phyloP scores from a whole-genome alignment of 176 grass and related monocot genomes.

The Ensete glaucum region DNA sequence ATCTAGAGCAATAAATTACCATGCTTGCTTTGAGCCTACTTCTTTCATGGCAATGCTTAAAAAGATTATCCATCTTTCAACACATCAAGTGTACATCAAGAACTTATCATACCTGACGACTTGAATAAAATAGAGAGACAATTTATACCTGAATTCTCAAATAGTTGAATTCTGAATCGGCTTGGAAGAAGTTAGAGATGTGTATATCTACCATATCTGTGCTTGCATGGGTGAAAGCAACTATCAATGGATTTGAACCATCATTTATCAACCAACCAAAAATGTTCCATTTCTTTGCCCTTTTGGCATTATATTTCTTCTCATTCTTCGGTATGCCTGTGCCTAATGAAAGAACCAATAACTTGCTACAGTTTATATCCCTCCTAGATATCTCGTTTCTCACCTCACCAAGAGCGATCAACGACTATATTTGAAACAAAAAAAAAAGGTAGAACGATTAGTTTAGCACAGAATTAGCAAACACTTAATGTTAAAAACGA shows the following conservation, averaged over 20 bases:
- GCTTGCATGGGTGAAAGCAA: background rate
- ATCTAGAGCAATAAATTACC: too few species aligned
- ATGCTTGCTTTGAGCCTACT: too few species aligned
- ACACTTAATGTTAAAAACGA: background rate
- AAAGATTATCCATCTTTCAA: too few species aligned
- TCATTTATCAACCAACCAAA: background rate
- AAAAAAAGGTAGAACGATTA: too few species aligned
- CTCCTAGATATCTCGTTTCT: background rate
- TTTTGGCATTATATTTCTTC: background rate
- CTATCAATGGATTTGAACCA: background rate
- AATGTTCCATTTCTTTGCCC: background rate
- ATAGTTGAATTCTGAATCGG: background rate
- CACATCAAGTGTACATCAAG: too few species aligned
- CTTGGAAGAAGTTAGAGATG: background rate
- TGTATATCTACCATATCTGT: conserved; percentile 6
- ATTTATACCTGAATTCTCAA: conserved; percentile 6
- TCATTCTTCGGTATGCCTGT: background rate
- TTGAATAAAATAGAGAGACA: too few species aligned
- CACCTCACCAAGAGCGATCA: background rate
- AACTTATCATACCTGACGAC: too few species aligned
- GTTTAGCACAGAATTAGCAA: background rate
- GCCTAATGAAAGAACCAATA: background rate
- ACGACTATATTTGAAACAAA: background rate
- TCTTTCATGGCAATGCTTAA: too few species aligned
- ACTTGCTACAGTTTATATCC: background rate